Base-by-base conservation (phyloP, 2,329 filamentous ascomycete genomes). In the Chaetomiaceae sp. region DNA sequence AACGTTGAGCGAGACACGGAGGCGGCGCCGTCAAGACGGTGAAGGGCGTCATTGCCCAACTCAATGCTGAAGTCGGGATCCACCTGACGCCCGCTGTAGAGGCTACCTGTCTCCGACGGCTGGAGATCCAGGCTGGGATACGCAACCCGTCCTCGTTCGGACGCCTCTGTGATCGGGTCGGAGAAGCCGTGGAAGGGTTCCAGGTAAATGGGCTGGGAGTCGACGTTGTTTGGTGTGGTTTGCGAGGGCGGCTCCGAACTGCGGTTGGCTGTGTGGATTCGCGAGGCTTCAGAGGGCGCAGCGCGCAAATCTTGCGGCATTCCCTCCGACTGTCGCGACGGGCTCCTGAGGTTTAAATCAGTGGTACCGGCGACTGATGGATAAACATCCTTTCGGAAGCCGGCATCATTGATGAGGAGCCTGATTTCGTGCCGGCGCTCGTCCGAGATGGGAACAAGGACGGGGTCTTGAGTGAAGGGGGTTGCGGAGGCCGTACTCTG, bases 11-110 rank as follows among this genome's bases (percentile, higher is more conserved):
- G 29, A 10, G 41, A 37, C 7, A 27, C 40, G 11, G 36, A 42
- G 2, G 27, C 48, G 3, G 29, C 18, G 14, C 47, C 50, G 7
- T 54, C 54, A 20, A 51, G 27, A 9, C 27, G 42, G 10, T 59
- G 55, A 0, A 62, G 54, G 1, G 63, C 60, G 3, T 65, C 58
- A 15, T 53, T 49, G 32, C 64, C 63, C 32, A 62, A 58, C 29
- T 68, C 64, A 12, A 65, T 57, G 52, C 62, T 60, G 42, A 67
- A 65, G 11, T 65, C 59, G 5, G 66, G 68, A 46, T 75, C 72
- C 3, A 70, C 69, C 47, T 79, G 76, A 12, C 73, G 68, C 19
- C 74, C 75, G 55, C 69, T 77, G 49, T 38, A 65, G 53, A 66
- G 58, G 54, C 69, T 77, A 48, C 64, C 66, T 8, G 59, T 59